Conservation (phyloP, 2,329 filamentous ascomycete genomes). For the Phoma herbarum region DNA sequence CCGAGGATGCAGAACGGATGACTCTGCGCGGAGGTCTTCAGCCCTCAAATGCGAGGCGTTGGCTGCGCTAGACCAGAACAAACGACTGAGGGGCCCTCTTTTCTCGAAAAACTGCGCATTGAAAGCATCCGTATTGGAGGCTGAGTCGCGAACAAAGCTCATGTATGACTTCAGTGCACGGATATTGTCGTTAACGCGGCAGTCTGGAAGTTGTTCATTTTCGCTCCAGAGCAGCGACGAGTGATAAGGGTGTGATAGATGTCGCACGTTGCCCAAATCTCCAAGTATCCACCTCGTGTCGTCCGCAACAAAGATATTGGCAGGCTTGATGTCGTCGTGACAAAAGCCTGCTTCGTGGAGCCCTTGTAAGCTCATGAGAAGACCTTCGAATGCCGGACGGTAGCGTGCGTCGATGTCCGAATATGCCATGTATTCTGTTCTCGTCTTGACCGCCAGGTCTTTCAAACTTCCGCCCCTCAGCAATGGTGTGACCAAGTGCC, state of each 20-base stretch:
- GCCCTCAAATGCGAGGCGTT: conserved; percentile 23
- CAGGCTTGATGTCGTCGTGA: conserved; percentile 51
- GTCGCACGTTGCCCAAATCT: conserved; percentile 49
- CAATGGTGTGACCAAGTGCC: conserved; percentile 36
- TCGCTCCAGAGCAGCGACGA: conserved; percentile 35
- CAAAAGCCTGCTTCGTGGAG: conserved; percentile 47
- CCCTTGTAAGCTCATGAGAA: conserved; percentile 34
- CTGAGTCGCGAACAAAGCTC: conserved; percentile 29
- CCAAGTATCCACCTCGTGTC: conserved; percentile 42
- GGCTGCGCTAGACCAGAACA: conserved; percentile 39
- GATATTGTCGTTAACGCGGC: conserved; percentile 43
- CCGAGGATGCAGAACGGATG: conserved; percentile 21
- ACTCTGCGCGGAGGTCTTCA: conserved; percentile 19
- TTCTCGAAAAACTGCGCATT: conserved; percentile 35
- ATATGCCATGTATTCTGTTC: conserved; percentile 4
- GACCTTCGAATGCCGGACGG: conserved; percentile 39
- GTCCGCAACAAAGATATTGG: conserved; percentile 44
- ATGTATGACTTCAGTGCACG: conserved; percentile 44
- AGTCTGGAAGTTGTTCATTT: conserved; percentile 36
- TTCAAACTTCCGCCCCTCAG: conserved; percentile 26
- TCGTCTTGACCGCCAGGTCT: conserved; percentile 19
- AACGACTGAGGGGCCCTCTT: conserved; percentile 29
- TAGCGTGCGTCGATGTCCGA: conserved; percentile 37
- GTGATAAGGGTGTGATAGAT: conserved; percentile 43
- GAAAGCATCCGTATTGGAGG: conserved; percentile 26